Evolutionary conservation across 805 yeast species (phyloP), one percentile per base, ranked within the genome.

Genomic region (Cyberlindnera mississippiensis): DNA sequence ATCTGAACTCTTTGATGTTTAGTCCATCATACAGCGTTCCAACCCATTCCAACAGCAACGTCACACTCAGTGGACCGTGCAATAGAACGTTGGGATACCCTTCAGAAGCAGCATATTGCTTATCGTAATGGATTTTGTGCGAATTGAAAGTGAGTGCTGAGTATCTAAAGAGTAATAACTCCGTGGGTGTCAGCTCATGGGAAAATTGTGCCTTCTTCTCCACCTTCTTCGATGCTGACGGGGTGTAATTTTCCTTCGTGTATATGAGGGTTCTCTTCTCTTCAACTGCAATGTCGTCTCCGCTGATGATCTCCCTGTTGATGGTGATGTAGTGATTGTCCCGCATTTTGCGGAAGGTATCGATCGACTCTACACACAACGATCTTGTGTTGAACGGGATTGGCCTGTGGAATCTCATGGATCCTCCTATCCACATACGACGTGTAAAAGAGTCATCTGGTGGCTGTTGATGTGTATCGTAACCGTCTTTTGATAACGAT

Each of bases 371-470:
- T 6, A 50, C 51, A 52, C 93, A 82, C 0, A 46, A 44, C 6
- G 78, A 59, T 2, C 50, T 54, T 18, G 61, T 64, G 6, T 72
- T 73, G 33, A 67, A 64, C 15, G 22, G 38, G 10, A 75, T 43
- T 2, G 66, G 60, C 20, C 64, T 55, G 1, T 58, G 46, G 48
- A 72, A 75, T 18, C 62, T 58, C 27, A 89, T 64, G 17, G 69
- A 61, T 2, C 96, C 96, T 26, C 81, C 76, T 0, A 75, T 79
- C 96, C 96, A 89, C 76, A 90, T 72, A 18, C 96, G 67, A 46
- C 91, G 63, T 26, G 60, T 63, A 52, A 73, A 83, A 51, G 18
- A 36, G 28, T 37, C 45, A 35, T 50, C 56, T 3, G 17, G 22
- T 1, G 52, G 54, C 14, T 49, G 51, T 55, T 85, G 93, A 51